These are phyloP conservation scores for Candida pseudoglaebosa DNA, from an alignment of 805 yeast genomes.

Conservation along the genomic window DNA sequence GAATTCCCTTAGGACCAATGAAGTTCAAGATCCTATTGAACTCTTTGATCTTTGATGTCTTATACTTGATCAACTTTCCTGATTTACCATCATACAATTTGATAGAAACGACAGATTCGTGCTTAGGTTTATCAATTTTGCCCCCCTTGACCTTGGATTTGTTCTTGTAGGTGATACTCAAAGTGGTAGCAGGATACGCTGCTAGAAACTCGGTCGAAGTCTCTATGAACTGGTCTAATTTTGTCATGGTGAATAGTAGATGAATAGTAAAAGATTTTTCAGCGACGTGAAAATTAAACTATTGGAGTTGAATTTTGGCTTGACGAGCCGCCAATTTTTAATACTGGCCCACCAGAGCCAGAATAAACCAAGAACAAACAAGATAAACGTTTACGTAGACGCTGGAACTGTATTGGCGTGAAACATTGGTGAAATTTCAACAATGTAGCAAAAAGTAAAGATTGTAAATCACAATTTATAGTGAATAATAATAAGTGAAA, in stretches of 20 bases:
- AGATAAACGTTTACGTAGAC: too few species aligned
- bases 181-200: constrained; percentile 34
- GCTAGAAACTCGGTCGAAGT: constrained; percentile 27
- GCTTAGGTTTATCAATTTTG: constrained; percentile 3
- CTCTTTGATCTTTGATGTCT: constrained; percentile 64
- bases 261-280: background rate
- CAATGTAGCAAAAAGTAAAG: too few species aligned
- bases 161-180: constrained; percentile 32
- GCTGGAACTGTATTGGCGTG: too few species aligned
- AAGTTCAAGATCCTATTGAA: constrained; percentile 68
- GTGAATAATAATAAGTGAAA: too few species aligned
- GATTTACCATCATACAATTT: constrained; percentile 63
- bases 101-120: constrained; percentile 23
- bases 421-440: too few species aligned
- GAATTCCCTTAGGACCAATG: constrained; percentile 66
- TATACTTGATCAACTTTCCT: constrained; percentile 57
- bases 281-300: background rate
- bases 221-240: constrained; percentile 26
- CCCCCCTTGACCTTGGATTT: background rate
- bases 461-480: too few species aligned
- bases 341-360: too few species aligned
- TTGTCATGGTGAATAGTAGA: constrained; percentile 4
- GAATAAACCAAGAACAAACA: too few species aligned
- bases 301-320: too few species aligned
- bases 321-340: too few species aligned